Conservation (phyloP, 1,284 basidiomycete species). For the Ustilago lituana region DNA sequence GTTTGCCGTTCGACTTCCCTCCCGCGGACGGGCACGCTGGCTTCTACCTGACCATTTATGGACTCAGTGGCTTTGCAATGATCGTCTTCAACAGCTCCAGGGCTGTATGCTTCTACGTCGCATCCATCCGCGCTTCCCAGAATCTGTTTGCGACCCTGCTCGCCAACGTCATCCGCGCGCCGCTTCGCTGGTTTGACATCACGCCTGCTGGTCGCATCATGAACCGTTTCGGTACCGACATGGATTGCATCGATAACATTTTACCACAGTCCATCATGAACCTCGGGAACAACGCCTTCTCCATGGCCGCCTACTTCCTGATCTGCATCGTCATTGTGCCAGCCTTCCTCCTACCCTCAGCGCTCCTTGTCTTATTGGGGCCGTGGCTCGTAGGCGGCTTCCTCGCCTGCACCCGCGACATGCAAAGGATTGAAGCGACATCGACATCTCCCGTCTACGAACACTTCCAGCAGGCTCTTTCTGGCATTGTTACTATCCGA, state of each 20-base stretch:
- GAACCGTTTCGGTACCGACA: slow-evolving; percentile 64
- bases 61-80: slow-evolving; percentile 34
- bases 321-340: slow-evolving; percentile 62
- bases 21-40: slow-evolving; percentile 22
- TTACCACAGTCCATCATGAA: slow-evolving; percentile 56
- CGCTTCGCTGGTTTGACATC: slow-evolving; percentile 61
- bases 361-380: slow-evolving; percentile 45
- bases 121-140: slow-evolving; percentile 44
- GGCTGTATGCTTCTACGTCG: slow-evolving; percentile 40
- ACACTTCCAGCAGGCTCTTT: slow-evolving; percentile 54
- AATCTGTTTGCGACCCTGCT: slow-evolving; percentile 56
- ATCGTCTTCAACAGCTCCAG: slow-evolving; percentile 45
- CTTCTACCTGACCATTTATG: slow-evolving; percentile 44
- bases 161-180: slow-evolving; percentile 53
- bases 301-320: slow-evolving; percentile 47
- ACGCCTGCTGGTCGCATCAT: slow-evolving; percentile 60
- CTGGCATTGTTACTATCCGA: slow-evolving; percentile 63
- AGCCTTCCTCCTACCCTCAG: slow-evolving; percentile 45
- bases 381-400: slow-evolving; percentile 55
- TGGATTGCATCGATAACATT: slow-evolving; percentile 59
- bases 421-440: slow-evolving; percentile 65
- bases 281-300: slow-evolving; percentile 38
- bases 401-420: slow-evolving; percentile 55
- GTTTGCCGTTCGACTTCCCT: slow-evolving; percentile 20
- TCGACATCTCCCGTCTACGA: slow-evolving; percentile 64